Base-by-base conservation (phyloP, 1,284 basidiomycete species). In the Apiotrichum gracile region DNA sequence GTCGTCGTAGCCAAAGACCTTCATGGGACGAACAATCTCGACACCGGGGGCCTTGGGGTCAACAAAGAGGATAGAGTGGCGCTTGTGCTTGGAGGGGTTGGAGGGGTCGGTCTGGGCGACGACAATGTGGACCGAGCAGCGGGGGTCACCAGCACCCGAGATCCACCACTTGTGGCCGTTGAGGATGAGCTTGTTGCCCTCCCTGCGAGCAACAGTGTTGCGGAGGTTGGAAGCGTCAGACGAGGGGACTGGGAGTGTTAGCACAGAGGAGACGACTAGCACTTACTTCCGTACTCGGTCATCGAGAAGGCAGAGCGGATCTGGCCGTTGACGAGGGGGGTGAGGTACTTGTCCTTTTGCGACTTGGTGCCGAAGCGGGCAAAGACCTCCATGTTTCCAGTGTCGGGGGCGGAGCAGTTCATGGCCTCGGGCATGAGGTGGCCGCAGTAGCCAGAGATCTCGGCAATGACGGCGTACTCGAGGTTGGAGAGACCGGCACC, bases 91-190 rank as follows among this genome's bases (percentile, higher is more conserved):
- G 35, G 66, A 68, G 16, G 70, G 61, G 58, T 73, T 73, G 26
- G 52, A 51, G 19, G 73, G 73, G 61, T 75, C 72, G 14, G 72
- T 74, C 14, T 70, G 58, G 35, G 71, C 94, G 79, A 98, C 87
- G 40, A 97, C 88, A 49, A 98, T 83, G 72, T 98, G 94, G 8
- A 98, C 69, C 56, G 82, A 84, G 61, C 85, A 88, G 54, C 94
- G 82, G 42, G 91, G 91, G 74, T 98, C 93, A 33, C 93, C 93
- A 5, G 94, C 94, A 47, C 94, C 94, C 39, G 90, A 92, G 73
- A 97, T 97, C 87, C 89, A 97, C 93, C 94, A 97, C 82, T 98
- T 98, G 77, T 94, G 91, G 1, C 94, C 94, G 67, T 89, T 93
- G 64, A 98, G 85, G 58, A 96, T 85, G 61, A 97, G 89, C 61